Base-by-base conservation (phyloP, 2,329 filamentous ascomycete genomes). In the Neonectria sp. region DNA sequence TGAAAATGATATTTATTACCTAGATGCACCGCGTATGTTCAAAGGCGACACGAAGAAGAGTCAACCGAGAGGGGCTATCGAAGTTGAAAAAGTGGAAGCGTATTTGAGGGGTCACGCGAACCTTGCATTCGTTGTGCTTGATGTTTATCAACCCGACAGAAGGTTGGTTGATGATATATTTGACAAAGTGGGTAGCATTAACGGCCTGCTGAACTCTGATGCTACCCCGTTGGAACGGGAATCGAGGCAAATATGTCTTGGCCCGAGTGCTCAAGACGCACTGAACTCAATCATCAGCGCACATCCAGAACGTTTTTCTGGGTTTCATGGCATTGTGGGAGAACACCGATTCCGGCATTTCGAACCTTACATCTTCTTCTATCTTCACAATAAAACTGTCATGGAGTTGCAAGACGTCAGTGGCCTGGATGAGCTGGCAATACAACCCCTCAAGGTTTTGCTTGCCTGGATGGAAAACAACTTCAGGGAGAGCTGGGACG, bases 401-500 rank as follows among this genome's bases (percentile, higher is more conserved):
- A 24, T 55, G n/a, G 5, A 59, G 3, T 13, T 25, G 2, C 5
- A 51, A 7, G n/a, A 11, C 4, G 21, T 9, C 6, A 21, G 13
- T 21, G n/a, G 40, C 1, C 8, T 66, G 17, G 35, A 40, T 15
- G 49, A 66, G 17, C n/a, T 37, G 3, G 37, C 2, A 7, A 63
- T 27, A 48, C 24, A 15, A 13, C 24, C 51, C 7, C n/a, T 67
- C 4, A 8, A 6, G 12, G 9, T 15, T 17, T 21, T 68, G 11
- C 49, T 64, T 6, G n/a, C 56, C 2, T 68, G 67, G 67, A 60
- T 68, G 58, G 63, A 67, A 49, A 12, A 29, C 29, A 60, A 56
- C n/a, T 46, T 15, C 21, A 48, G 58, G n/a, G 37, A 37, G 7
- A 21, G 40, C 4, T 68, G 67, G 66, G 25, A 67, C 9, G 59